phyloP scores from a whole-genome alignment of 768 basidiomycete genomes.

The Tulasnella sp. region DNA sequence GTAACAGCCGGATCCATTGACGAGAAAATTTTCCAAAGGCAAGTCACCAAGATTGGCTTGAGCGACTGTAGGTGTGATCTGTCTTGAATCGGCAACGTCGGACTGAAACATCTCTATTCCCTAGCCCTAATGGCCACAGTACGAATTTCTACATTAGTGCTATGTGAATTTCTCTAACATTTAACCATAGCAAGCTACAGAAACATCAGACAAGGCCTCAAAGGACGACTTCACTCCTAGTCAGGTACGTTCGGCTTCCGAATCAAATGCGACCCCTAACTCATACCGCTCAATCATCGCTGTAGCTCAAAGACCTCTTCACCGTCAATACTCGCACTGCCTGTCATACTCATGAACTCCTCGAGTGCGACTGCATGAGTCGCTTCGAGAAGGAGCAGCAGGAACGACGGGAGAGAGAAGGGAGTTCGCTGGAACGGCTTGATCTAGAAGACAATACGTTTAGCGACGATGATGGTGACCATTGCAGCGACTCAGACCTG shows the following conservation, averaged over 20 bases:
- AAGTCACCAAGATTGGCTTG: slow-evolving; percentile 90
- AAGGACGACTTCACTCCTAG: slow-evolving; percentile 83
- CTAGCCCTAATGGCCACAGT: slow-evolving; percentile 14
- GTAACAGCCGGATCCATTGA: slow-evolving; percentile 90
- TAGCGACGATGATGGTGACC: slow-evolving; percentile 39
- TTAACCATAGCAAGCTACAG: slow-evolving; percentile 28
- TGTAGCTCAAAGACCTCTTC: slow-evolving; percentile 88
- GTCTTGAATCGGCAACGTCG: slow-evolving; percentile 36
- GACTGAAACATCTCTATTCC: slow-evolving; percentile 25
- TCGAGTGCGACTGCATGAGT: slow-evolving; percentile 70
- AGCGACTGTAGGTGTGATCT: slow-evolving; percentile 68
- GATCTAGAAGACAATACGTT: slow-evolving; percentile 25
- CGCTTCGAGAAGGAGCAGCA: slow-evolving; percentile 39
- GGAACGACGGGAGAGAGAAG: slow-evolving; percentile 36
- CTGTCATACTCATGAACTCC: slow-evolving; percentile 91
- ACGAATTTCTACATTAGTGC: slow-evolving; percentile 53
- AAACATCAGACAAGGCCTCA: slow-evolving; percentile 48
- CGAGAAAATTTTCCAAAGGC: slow-evolving; percentile 92
- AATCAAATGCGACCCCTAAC: slow-evolving; percentile 16
- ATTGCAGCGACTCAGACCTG: slow-evolving; percentile 37
- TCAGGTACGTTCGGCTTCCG: slow-evolving; percentile 60
- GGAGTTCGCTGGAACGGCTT: slow-evolving; percentile 41
- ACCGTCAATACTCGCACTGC: slow-evolving; percentile 75
- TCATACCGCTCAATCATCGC: slow-evolving; percentile 3
- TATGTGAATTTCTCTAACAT: slow-evolving; percentile 47